These are phyloP conservation scores for Smithsoniella earleae DNA, from an alignment of 163 green algal species.

Conservation along the genomic window DNA sequence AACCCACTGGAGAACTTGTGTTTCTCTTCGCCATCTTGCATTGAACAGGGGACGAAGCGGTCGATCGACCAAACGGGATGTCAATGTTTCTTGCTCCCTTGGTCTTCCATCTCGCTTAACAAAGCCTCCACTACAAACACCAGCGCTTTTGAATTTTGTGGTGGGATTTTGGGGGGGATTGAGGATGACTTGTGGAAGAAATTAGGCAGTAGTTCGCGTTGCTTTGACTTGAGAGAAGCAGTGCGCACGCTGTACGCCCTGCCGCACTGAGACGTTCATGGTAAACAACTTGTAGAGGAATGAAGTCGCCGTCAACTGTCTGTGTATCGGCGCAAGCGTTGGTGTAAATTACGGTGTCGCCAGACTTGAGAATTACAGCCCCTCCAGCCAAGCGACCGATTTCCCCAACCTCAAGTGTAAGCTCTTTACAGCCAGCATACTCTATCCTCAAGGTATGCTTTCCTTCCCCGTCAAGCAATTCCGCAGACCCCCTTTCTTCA, in stretches of 20 bases:
- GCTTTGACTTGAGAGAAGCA: too few relatives aligned
- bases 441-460: too few relatives aligned
- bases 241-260: constrained; percentile 62
- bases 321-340: constrained; percentile 69
- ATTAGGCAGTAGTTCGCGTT: too few relatives aligned
- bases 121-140: constrained; percentile 60
- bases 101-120: constrained; percentile 77
- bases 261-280: constrained; percentile 85
- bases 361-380: constrained; percentile 69
- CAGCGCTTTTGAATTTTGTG: constrained; percentile 17
- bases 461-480: too few relatives aligned
- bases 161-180: background rate
- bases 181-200: too few relatives aligned
- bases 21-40: constrained; percentile 77
- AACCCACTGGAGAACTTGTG: constrained; percentile 87
- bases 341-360: constrained; percentile 87
- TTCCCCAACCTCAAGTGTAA: constrained; percentile 81
- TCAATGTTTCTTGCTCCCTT: constrained; percentile 71
- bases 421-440: constrained; percentile 38
- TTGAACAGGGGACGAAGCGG: constrained; percentile 86
- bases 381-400: constrained; percentile 86
- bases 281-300: constrained; percentile 86
- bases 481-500: too few relatives aligned
- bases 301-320: constrained; percentile 63
- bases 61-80: constrained; percentile 80